Evolutionary conservation across 345 rosid genomes (phyloP), one percentile per base, ranked within the genome.

Genomic region (Eucalyptus paniculata): DNA sequence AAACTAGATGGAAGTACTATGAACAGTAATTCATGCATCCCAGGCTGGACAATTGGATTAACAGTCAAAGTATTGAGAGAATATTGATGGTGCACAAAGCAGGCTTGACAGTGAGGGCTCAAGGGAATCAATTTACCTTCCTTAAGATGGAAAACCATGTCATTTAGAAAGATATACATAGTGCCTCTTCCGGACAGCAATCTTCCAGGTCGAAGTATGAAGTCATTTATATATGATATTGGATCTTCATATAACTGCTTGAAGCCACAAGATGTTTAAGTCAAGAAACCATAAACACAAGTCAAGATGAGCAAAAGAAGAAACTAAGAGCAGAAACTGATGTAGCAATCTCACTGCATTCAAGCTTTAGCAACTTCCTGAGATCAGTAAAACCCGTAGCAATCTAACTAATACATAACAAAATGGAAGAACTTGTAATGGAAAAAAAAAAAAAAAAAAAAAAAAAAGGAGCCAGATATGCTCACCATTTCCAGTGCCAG

Each of bases 231-330:
- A 91, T 95, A 92, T 89, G 95, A 89, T 34, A 92, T 87, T 30
- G 99, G 97, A 93, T 96, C 97, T 94, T 95, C 96, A 86, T 90
- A 89, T 89, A 98, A 90, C 99, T 98, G 98, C 91, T 87, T 40
- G 69, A 88, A 85, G 80, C 51, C 72, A 37, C 83, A 49, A 62
- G 34, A 54, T 58, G 87, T 19, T 26, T 77, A 40, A 40, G 62
- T 37, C 40, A 32, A 50, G 83, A 23, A 50, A 88, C 6, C n/a
- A 37, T 17, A 88, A 49, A 69, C 62, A 40, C 26, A 69, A 69
- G 42, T 9, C 21, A 69, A 69, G 42, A 77, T 37, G 47, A 77
- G 47, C 85, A 77, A 23, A 77, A 26, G 85, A 77, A 21, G 85
- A 26, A 40, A 77, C 85, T 40, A 40, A 77, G 44, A 18, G 47